A percentile compares a stretch with the other conserved stretches of the same genome.
These are phyloP conservation scores for Acanthamoeba healyi DNA, from an alignment of 208 protist genomes.

Conservation along the genomic window DNA sequence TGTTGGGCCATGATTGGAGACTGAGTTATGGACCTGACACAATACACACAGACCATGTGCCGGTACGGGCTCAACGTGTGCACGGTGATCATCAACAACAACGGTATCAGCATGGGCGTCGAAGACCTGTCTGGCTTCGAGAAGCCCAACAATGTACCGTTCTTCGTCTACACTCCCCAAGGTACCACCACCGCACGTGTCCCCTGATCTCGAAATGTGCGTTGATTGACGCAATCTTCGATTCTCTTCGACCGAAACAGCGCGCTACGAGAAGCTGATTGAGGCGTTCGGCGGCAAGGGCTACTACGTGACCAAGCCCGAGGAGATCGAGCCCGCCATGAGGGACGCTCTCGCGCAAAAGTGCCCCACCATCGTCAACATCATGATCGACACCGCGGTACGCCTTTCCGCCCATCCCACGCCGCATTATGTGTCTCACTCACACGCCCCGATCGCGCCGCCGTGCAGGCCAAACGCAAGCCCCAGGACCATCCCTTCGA, in stretches of 20 bases:
- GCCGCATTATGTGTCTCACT: not conserved
- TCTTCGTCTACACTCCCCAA: constrained; percentile 68
- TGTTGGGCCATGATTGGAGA: not conserved
- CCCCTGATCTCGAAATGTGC: not conserved
- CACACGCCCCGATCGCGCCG: not conserved
- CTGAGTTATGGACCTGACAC: not conserved
- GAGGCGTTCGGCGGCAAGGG: constrained; percentile 72
- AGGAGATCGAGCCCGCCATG: constrained; percentile 72
- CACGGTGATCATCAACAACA: constrained; percentile 81
- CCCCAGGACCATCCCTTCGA: constrained; percentile 65
- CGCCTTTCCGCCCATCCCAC: not conserved
- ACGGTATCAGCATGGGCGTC: constrained; percentile 80
- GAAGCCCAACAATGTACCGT: constrained; percentile 22
- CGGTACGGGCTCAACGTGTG: constrained; percentile 76
- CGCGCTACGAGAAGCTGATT: constrained; percentile 70
- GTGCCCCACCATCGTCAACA: constrained; percentile 73
- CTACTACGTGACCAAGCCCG: constrained; percentile 69
- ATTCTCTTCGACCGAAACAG: constrained; percentile 5
- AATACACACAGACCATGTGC: constrained; percentile 13
- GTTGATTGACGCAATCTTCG: not conserved
- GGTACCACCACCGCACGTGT: not conserved
- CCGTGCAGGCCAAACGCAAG: constrained; percentile 7
- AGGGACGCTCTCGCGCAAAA: constrained; percentile 49
- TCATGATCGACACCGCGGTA: constrained; percentile 65
- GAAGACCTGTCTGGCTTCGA: constrained; percentile 61